Percentiles rank a stretch among this genome's conserved stretches.
phyloP scores from a whole-genome alignment of 768 basidiomycete species.

The Tricholoma furcatifolium region DNA sequence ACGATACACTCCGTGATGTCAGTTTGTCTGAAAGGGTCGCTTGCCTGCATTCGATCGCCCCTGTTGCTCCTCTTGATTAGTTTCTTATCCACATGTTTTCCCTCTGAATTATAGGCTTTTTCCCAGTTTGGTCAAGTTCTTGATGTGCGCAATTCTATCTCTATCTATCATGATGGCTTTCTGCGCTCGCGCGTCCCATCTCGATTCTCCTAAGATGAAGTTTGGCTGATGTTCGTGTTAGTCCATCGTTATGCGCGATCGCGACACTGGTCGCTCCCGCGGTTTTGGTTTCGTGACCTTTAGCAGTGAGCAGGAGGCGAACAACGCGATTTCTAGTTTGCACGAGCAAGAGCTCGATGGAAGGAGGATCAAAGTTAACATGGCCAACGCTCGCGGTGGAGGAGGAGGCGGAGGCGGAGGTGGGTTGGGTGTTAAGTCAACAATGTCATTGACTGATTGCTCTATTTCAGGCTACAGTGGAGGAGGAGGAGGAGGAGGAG shows the following conservation, averaged over 20 bases:
- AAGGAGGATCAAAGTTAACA: slow-evolving; percentile 85
- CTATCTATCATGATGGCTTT: slow-evolving; percentile 17
- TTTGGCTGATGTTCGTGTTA: slow-evolving; percentile 44
- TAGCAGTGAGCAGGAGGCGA: slow-evolving; percentile 59
- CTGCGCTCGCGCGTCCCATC: slow-evolving; percentile 20
- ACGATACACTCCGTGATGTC: slow-evolving; percentile 87
- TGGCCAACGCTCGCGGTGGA: slow-evolving; percentile 67
- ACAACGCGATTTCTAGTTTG: slow-evolving; percentile 69
- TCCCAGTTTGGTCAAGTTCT: slow-evolving; percentile 73
- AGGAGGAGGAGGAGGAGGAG: slow-evolving; percentile 18
- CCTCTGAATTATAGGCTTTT: slow-evolving; percentile 76
- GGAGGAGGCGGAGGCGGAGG: slow-evolving; percentile 54
- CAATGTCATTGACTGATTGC: background rate
- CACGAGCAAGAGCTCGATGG: slow-evolving; percentile 96
- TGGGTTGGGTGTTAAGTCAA: slow-evolving; percentile 3
- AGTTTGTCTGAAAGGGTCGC: slow-evolving; percentile 50
- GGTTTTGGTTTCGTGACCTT: slow-evolving; percentile 97
- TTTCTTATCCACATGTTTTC: slow-evolving; percentile 50
- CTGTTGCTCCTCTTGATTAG: slow-evolving; percentile 28
- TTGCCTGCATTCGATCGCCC: slow-evolving; percentile 30
- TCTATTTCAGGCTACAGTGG: slow-evolving; percentile 14
- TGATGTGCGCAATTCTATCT: slow-evolving; percentile 79
- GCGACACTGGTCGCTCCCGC: slow-evolving; percentile 94
- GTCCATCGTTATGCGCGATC: slow-evolving; percentile 98
- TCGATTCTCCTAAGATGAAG: slow-evolving; percentile 30